phyloP scores from a whole-genome alignment of 768 basidiomycete genomes.

The Strobilomyces confusus region DNA sequence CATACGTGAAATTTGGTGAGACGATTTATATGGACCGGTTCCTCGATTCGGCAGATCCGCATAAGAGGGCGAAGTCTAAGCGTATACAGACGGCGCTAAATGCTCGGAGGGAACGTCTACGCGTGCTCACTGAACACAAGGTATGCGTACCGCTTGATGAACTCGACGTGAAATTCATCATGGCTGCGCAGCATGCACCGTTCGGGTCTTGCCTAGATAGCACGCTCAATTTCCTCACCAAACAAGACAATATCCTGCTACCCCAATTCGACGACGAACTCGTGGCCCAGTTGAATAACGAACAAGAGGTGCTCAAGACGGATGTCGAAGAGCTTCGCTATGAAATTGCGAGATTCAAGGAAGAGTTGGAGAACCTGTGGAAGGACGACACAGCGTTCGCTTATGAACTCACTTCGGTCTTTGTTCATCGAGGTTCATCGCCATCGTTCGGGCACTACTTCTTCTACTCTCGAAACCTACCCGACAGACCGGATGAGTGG shows the following conservation, averaged over 20 bases:
- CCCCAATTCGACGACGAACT: conserved; percentile 62
- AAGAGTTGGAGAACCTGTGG: conserved; percentile 75
- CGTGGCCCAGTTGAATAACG: conserved; percentile 45
- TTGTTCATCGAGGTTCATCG: conserved; percentile 87
- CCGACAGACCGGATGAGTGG: conserved; percentile 77
- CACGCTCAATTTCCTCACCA: conserved; percentile 55
- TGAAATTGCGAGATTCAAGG: conserved; percentile 53
- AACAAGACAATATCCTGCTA: conserved; percentile 40
- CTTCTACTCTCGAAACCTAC: conserved; percentile 89
- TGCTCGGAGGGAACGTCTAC: conserved; percentile 61
- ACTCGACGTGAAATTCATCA: neutral
- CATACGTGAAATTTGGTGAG: conserved; percentile 87
- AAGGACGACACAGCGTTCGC: conserved; percentile 56
- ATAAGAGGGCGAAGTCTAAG: conserved; percentile 70
- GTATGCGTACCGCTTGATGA: conserved; percentile 35
- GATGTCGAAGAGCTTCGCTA: conserved; percentile 57
- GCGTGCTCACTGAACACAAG: conserved; percentile 66
- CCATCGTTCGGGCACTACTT: conserved; percentile 93
- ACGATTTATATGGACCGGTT: conserved; percentile 91
- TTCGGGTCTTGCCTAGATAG: conserved; percentile 53
- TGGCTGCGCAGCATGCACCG: conserved; percentile 49
- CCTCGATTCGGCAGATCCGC: conserved; percentile 66
- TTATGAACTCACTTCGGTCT: conserved; percentile 92
- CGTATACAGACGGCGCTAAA: conserved; percentile 64
- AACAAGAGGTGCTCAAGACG: conserved; percentile 46